Percentiles rank a stretch among this genome's conserved stretches.
phyloP scores from a whole-genome alignment of 2,329 filamentous ascomycete genomes.

The Sodiomyces alkalinus region DNA sequence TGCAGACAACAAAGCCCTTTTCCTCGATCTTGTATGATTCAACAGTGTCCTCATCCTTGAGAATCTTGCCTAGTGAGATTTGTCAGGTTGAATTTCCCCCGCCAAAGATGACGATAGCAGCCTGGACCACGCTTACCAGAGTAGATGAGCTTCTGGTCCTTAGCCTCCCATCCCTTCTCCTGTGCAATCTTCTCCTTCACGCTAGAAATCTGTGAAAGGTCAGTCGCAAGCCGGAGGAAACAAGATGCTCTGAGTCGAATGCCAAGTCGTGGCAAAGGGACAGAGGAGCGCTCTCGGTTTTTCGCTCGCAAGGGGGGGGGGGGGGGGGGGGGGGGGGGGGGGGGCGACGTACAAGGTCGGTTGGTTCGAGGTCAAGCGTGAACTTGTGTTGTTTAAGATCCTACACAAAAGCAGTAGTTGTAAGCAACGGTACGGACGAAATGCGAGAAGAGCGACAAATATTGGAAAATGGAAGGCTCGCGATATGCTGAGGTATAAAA shows the following conservation, averaged over 20 bases:
- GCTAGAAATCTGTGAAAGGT: conserved; percentile 52
- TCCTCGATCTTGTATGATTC: conserved; percentile 97
- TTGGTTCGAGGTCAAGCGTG: conserved; percentile 83
- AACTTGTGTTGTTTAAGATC: conserved; percentile 99
- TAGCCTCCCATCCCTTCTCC: conserved; percentile 89
- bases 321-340: conserved; percentile 7
- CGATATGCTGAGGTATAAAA: no score
- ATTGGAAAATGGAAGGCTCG: no score
- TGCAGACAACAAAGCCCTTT: conserved; percentile 98
- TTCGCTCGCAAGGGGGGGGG: conserved; percentile 5
- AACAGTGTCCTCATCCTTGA: conserved; percentile 94
- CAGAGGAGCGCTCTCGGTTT: no score
- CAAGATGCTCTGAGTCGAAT: no score
- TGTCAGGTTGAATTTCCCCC: no score
- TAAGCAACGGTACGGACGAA: no score
- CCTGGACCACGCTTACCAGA: conserved; percentile 69
- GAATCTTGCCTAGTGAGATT: conserved; percentile 82
- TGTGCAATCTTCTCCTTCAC: conserved; percentile 86
- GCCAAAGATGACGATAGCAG: no score
- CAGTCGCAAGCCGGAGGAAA: no score
- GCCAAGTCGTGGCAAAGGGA: no score
- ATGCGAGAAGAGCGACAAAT: no score
- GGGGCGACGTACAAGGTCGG: conserved; percentile 61
- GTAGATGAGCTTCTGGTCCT: conserved; percentile 92
- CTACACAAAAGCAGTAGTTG: no score